Evolutionary conservation across 805 yeast species (phyloP).

Genomic region (Candida easanensis): DNA sequence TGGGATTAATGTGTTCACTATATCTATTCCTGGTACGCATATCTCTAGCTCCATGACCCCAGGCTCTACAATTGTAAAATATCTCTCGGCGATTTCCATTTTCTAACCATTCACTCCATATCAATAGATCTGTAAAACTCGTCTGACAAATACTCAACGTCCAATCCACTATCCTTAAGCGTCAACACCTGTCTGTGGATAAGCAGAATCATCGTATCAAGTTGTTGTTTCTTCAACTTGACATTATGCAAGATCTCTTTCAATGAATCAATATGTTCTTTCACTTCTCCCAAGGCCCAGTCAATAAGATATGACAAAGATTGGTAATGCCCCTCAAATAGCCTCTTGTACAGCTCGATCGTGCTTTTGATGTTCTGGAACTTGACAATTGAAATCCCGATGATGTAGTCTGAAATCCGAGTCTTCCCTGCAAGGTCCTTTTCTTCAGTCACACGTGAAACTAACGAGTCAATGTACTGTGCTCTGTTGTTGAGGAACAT

Average conservation of each 20-base stretch:
- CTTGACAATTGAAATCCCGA: constrained; percentile 60
- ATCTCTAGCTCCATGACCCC: too few species aligned
- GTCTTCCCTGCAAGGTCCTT: constrained; percentile 50
- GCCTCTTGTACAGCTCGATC: constrained; percentile 47
- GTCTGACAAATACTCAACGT: constrained; percentile 45
- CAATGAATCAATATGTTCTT: constrained; percentile 57
- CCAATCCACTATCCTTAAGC: constrained; percentile 65
- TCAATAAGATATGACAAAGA: constrained; percentile 60
- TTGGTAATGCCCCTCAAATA: constrained; percentile 42
- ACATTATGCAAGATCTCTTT: constrained; percentile 68
- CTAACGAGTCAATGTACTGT: constrained; percentile 43
- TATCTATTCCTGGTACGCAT: too few species aligned
- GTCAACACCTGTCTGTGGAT: constrained; percentile 57
- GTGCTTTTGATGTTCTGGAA: constrained; percentile 62
- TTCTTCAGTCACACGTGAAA: constrained; percentile 41
- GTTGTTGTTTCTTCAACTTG: constrained; percentile 47
- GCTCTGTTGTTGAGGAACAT: constrained; percentile 48
- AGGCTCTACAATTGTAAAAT: too few species aligned
- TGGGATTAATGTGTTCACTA: too few species aligned
- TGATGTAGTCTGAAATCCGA: constrained; percentile 44
- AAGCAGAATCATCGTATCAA: constrained; percentile 52
- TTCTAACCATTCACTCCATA: constrained; percentile 6
- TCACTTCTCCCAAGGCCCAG: constrained; percentile 12
- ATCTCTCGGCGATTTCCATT: too few species aligned
- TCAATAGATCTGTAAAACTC: constrained; percentile 25